Evolutionary conservation across 805 yeast genomes (phyloP).

Genomic region (Nakazawaea sp.): DNA sequence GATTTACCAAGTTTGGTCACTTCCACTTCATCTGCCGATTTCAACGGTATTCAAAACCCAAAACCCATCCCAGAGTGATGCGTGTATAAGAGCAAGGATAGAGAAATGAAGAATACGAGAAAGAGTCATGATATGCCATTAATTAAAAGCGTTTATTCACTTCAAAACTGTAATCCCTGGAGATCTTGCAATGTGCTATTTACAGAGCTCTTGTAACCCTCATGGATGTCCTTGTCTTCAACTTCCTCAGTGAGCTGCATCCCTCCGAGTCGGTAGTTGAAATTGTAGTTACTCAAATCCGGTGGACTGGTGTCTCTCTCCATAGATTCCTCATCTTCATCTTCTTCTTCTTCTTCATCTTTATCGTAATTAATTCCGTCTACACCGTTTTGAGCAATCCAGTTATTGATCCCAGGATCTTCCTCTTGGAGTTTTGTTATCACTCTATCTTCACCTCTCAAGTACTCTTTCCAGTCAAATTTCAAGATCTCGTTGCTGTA

Average conservation of each 20-base stretch:
- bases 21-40: constrained; percentile 7
- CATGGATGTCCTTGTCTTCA: too few relatives aligned
- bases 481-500: constrained; percentile 21
- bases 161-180: constrained; percentile 10
- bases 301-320: not conserved
- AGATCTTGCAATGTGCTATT: constrained; percentile 5
- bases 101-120: not conserved
- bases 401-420: too few relatives aligned
- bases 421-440: too few relatives aligned
- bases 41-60: too few relatives aligned
- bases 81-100: too few relatives aligned
- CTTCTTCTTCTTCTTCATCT: not conserved
- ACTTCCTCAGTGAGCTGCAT: not conserved
- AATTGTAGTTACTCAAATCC: constrained; percentile 1
- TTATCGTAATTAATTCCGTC: too few relatives aligned
- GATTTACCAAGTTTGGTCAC: constrained; percentile 54
- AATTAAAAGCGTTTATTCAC: not conserved
- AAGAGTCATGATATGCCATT: not conserved
- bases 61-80: too few relatives aligned
- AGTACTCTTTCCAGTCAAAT: constrained; percentile 16
- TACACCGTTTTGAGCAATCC: too few relatives aligned
- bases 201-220: not conserved
- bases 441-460: constrained; percentile 3
- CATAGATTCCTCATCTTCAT: not conserved
- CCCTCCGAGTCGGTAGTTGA: constrained; percentile 7